Base-by-base conservation (phyloP, 768 basidiomycete species). In the Suillus paluster region DNA sequence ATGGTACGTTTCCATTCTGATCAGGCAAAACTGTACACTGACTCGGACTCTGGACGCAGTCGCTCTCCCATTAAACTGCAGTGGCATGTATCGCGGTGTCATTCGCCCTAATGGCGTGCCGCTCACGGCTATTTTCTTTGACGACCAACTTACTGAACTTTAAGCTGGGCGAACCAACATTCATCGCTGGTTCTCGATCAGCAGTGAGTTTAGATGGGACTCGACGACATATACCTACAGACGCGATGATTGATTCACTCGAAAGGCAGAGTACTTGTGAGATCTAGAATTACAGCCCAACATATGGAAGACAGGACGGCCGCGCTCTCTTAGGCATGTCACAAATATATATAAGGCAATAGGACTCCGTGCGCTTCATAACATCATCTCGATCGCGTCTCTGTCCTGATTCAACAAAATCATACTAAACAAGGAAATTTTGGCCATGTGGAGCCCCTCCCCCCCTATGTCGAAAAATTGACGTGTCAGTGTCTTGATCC, bases 51-150 rank as follows among this genome's bases (percentile, higher is more conserved):
- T 39, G 41, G 38, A 23, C 38, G n/a, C 64, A 92, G 91, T 93
- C 48, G 78, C 89, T 1, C 84, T 90, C 78, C 85, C 90, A 7
- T 71, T 94, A 64, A 94, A 93, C 71, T 90, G 86, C 67, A 77
- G 82, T 21, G 90, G 92, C 9, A 94, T 94, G 92, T 94, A 92
- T 70, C 83, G 92, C 33, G 92, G 92, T 7, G 80, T 92, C 17
- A 86, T 93, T 38, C 77, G 81, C 48, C 77, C 80, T 64, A 90
- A 94, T 62, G 92, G 91, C 11, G 71, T 86, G 9, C 81, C 90
- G 0, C 84, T 84, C 73, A 90, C 88, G 0, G 92, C 91, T 12
- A 91, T 94, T 57, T 94, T 94, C 73, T 76, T 76, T 21, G 91
- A 92, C 64, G 92, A 94, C 53, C 78, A 77, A 17, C 69, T 84